These are phyloP conservation scores for Senecio squalidus DNA, from an alignment of 140 eudicot genomes.

Conservation along the genomic window DNA sequence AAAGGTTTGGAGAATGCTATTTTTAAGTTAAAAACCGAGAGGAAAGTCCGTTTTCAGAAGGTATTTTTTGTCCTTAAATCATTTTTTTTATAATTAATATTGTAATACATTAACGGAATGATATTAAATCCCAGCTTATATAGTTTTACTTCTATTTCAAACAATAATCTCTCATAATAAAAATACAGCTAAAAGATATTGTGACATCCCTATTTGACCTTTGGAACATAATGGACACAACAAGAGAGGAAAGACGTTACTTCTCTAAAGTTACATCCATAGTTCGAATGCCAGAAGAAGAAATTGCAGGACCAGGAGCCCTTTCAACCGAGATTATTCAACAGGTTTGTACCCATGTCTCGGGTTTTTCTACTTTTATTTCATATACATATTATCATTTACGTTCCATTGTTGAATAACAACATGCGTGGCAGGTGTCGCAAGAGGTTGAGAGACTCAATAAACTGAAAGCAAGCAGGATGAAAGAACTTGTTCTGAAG, in stretches of 20 bases:
- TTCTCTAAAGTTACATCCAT: constrained; percentile 44
- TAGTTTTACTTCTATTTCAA: neutral
- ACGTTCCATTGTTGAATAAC: neutral
- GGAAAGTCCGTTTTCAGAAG: constrained; percentile 65
- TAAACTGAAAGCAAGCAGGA: constrained; percentile 66
- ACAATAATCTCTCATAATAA: neutral
- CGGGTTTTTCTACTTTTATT: neutral
- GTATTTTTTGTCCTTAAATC: constrained; percentile 18
- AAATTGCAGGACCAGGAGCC: constrained; percentile 50
- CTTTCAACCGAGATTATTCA: constrained; percentile 61
- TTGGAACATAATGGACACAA: constrained; percentile 78
- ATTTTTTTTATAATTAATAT: too few species aligned
- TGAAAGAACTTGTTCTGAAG: constrained; percentile 80
- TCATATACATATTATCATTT: neutral
- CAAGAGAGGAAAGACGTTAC: constrained; percentile 53
- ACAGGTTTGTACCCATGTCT: constrained; percentile 41
- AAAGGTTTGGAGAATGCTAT: constrained; percentile 66
- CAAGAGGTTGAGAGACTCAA: constrained; percentile 78
- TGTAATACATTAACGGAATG: neutral
- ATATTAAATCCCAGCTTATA: neutral
- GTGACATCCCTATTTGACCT: constrained; percentile 56
- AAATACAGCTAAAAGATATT: constrained; percentile 68
- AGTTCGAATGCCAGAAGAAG: constrained; percentile 42
- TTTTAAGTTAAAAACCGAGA: constrained; percentile 56
- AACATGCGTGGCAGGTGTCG: constrained; percentile 39